phyloP scores from a whole-genome alignment of 257 asterid species.

The Datura wrightii region DNA sequence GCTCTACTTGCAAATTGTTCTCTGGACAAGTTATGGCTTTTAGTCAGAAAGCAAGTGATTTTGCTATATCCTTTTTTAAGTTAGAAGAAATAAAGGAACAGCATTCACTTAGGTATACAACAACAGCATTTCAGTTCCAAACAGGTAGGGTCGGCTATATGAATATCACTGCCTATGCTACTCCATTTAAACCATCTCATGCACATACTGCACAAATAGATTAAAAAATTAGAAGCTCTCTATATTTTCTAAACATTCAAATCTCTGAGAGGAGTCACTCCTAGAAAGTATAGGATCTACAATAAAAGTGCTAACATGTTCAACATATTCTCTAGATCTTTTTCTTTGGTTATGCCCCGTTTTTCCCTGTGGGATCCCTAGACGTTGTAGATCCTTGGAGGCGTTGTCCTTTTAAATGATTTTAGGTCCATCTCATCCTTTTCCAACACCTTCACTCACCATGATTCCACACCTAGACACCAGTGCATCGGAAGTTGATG shows the following conservation, averaged over 20 bases:
- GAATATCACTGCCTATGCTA: background rate
- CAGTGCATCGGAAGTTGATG: background rate
- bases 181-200: background rate
- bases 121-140: conserved; percentile 4
- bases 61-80: background rate
- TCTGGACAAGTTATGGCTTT: background rate
- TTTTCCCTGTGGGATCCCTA: background rate
- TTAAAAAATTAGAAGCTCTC: background rate
- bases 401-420: background rate
- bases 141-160: background rate
- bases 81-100: background rate
- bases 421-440: background rate
- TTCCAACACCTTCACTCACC: conserved; percentile 1
- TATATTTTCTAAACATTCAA: background rate
- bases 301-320: background rate
- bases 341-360: background rate
- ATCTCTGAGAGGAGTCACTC: background rate
- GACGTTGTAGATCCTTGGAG: background rate
- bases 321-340: background rate
- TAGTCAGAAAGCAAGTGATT: conserved; percentile 16
- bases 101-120: background rate
- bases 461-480: background rate
- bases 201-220: background rate
- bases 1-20: background rate
- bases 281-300: background rate